Base-by-base conservation (phyloP, 1,284 basidiomycete genomes). In the Ceratobasidium sp. region DNA sequence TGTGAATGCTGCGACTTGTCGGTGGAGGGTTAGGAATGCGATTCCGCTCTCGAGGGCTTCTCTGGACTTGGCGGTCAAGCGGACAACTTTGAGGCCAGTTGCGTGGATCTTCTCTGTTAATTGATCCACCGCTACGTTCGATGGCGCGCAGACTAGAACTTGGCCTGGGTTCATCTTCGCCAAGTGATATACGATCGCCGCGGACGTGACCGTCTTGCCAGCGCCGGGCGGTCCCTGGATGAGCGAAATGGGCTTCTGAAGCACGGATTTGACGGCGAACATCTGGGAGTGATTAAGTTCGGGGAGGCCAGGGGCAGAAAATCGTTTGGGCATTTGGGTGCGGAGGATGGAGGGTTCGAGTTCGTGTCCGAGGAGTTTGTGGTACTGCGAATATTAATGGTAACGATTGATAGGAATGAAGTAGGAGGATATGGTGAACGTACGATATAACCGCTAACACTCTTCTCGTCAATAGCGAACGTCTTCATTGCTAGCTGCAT, bases 401-500 rank as follows among this genome's bases (percentile, higher is more conserved):
- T 41, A 41, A 5, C 44, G 66, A 72, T 51, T 47, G n/a, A 6
- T 24, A 41, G 54, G 57, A 48, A n/a, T n/a, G 64, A 60, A 1
- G 41, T 3, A 11, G 17, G 1, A 2, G 24, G 29, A 15, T 29
- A n/a, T 74, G 75, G 51, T 5, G n/a, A n/a, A 85, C 92, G 83
- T 83, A 96, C 95, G 75, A 99, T 99, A 80, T 98, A 99, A 5
- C 96, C 97, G 81, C 95, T 97, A 79, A 99, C 97, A 82, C 96
- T 98, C 87, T 98, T 98, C 84, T 99, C 97, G 80, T 99, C 97
- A 29, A 99, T 93, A 11, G 98, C 97, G 82, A 99, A 99, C 1
- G 96, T 98, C 87, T 98, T 98, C 96, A 99, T 98, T 0, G 98
- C 98, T 63, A 95, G 87, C 82, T 99, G 98, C 98, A 99, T 99